Evolutionary conservation across 2,329 filamentous ascomycete genomes (phyloP).

Genomic region (Penicillium sp.): DNA sequence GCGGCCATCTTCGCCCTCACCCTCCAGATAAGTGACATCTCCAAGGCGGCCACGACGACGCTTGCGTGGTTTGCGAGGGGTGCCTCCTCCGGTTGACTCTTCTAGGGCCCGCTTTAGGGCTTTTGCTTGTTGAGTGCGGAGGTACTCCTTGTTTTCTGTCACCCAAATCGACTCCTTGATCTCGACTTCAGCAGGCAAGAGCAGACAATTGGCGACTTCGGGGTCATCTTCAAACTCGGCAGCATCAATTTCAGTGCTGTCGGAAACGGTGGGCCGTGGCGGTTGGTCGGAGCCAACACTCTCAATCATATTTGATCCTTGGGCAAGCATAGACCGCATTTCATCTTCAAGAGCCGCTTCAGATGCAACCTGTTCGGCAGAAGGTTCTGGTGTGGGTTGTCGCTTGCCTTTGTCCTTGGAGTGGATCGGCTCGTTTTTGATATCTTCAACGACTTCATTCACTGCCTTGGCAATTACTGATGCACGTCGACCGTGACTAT

Average conservation of each 20-base stretch:
- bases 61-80: slow-evolving; percentile 49
- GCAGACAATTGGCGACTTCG: slow-evolving; percentile 77
- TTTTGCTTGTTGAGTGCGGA: slow-evolving; percentile 82
- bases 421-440: slow-evolving; percentile 19
- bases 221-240: slow-evolving; percentile 86
- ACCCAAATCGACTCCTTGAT: slow-evolving; percentile 94
- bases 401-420: slow-evolving; percentile 32
- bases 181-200: slow-evolving; percentile 69
- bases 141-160: slow-evolving; percentile 89
- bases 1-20: slow-evolving; percentile 58
- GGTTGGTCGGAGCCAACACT: slow-evolving; percentile 15
- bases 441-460: slow-evolving; percentile 24
- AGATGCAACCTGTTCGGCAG: slow-evolving; percentile 60
- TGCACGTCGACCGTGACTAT: slow-evolving; percentile 19
- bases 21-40: slow-evolving; percentile 46
- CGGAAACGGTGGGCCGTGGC: slow-evolving; percentile 51
- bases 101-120: slow-evolving; percentile 68
- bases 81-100: slow-evolving; percentile 46
- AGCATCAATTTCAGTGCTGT: slow-evolving; percentile 61
- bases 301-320: slow-evolving; percentile 38
- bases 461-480: slow-evolving; percentile 19
- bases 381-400: slow-evolving; percentile 48
- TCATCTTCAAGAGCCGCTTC: slow-evolving; percentile 63
- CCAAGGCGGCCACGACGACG: slow-evolving; percentile 48
- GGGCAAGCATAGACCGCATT: slow-evolving; percentile 64